A percentile compares a stretch with the other conserved stretches of the same genome.
These are phyloP conservation scores for Metschnikowia dekortorum DNA, from an alignment of 805 yeast genomes.

Conservation along the genomic window DNA sequence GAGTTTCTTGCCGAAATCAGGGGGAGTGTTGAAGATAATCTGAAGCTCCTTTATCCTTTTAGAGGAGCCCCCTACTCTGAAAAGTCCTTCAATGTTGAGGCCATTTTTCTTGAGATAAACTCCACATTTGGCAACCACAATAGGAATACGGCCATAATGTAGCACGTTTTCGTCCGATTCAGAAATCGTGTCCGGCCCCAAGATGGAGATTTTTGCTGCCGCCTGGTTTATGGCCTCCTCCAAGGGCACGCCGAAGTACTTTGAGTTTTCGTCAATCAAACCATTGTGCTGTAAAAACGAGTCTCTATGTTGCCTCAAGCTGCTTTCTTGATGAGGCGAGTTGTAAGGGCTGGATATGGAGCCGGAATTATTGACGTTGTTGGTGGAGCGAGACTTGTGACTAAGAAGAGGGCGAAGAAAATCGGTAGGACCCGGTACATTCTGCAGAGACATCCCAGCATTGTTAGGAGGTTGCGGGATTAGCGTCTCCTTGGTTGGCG, in stretches of 20 bases:
- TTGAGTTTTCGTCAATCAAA: constrained; percentile 43
- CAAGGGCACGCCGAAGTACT: constrained; percentile 78
- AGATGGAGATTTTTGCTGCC: constrained; percentile 66
- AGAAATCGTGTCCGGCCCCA: constrained; percentile 37
- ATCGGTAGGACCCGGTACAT: constrained; percentile 15
- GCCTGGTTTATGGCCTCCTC: constrained; percentile 69
- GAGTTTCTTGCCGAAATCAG: constrained; percentile 81
- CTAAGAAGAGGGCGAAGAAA: constrained; percentile 44
- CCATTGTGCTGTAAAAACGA: constrained; percentile 44
- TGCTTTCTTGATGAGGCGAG: constrained; percentile 12
- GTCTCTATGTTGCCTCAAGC: constrained; percentile 44
- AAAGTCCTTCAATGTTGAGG: constrained; percentile 81
- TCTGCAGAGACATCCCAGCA: constrained; percentile 1
- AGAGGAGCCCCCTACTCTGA: constrained; percentile 87
- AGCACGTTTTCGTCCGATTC: constrained; percentile 52
- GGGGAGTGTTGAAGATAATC: constrained; percentile 76
- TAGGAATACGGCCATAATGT: constrained; percentile 84
- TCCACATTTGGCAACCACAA: constrained; percentile 95
- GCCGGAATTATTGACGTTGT: constrained; percentile 37
- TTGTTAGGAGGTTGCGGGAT: constrained; percentile 5
- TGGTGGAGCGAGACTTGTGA: constrained; percentile 49
- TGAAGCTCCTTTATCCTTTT: constrained; percentile 86
- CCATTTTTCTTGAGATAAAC: constrained; percentile 75
- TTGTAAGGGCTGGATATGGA: constrained; percentile 32
- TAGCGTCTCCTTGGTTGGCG: constrained; percentile 8